Base-by-base conservation (phyloP, 306 rosid species). In the Oemleria cerasiformis region DNA sequence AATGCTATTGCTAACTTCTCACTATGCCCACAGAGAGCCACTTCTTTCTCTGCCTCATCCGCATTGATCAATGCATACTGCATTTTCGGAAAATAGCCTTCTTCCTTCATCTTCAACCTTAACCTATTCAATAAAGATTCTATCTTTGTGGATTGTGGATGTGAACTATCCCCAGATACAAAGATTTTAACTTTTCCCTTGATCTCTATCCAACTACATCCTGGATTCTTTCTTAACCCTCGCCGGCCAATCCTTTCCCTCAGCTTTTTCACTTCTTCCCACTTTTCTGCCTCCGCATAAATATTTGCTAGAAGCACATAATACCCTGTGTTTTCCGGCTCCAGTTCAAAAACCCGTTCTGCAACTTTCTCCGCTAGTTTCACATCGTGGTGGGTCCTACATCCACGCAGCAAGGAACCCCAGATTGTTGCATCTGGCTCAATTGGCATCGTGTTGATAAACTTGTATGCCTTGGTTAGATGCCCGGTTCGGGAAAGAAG, bases 291-390 rank as follows among this genome's bases (percentile, higher is more conserved):
- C 80, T 84, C 92, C 17, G 89, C 95, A 75, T 89, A 89, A 48
- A 89, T 81, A 76, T 86, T 86, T 0, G 89, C 84, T 67, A 89
- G 79, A 77, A 89, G 91, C 61, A 86, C 81, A 77, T 86, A 89
- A 56, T 86, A 89, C 58, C 92, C 88, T 3, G 95, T 84, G 82
- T 86, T 89, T 47, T 89, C 86, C 8, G 95, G 96, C 80, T 86
- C 96, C 38, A 86, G 84, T 70, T 83, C 78, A 65, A 89, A 88
- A 80, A 86, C 87, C 68, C 14, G 81, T 75, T 84, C 96, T 21
- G 96, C 89, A 8, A 77, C 92, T 79, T 83, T 88, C 78, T 89
- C 92, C n/a, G 92, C 92, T 73, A 89, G 84, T 59, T 86, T 73
- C 59, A 89, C 88, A 47, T 89, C 84, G 71, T 81, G 88, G 80